phyloP scores from a whole-genome alignment of 2,329 filamentous ascomycete species.

The Chrysoporthe cubensis region DNA sequence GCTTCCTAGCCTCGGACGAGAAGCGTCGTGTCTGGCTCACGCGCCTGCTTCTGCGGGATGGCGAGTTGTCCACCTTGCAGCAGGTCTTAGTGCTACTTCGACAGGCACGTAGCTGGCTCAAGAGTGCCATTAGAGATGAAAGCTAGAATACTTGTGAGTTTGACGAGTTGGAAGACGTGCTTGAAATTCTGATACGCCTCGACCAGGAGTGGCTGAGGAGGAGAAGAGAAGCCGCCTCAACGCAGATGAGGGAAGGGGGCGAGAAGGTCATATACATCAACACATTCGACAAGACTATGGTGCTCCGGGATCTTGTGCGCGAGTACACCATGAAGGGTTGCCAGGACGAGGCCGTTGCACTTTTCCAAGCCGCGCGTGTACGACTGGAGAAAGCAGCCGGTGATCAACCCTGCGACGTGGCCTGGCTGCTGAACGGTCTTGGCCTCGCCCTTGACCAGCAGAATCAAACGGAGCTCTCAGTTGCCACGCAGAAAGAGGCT shows the following conservation, averaged over 20 bases:
- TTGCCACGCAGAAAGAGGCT: neutral
- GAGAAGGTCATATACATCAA: neutral
- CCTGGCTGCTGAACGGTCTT: neutral
- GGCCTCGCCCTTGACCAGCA: neutral
- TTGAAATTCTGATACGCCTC: constrained; percentile 3
- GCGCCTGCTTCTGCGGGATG: neutral
- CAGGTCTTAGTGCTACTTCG: neutral
- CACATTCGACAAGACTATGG: constrained; percentile 2
- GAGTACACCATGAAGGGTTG: neutral
- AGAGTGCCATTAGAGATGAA: neutral
- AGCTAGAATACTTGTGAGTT: neutral
- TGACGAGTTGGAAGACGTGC: constrained; percentile 6
- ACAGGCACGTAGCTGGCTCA: neutral
- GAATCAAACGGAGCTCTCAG: neutral
- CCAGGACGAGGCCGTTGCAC: neutral
- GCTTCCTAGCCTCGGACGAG: neutral
- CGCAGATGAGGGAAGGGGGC: neutral
- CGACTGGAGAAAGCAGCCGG: neutral
- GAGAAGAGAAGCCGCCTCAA: neutral
- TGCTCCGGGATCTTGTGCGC: constrained; percentile 6
- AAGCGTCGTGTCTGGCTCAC: neutral
- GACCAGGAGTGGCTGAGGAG: neutral
- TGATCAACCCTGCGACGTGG: neutral
- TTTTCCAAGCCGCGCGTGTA: neutral
- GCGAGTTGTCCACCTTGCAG: neutral